Evolutionary conservation across 345 rosid genomes (phyloP), one percentile per base, ranked within the genome.

Genomic region (Brassica carinata): DNA sequence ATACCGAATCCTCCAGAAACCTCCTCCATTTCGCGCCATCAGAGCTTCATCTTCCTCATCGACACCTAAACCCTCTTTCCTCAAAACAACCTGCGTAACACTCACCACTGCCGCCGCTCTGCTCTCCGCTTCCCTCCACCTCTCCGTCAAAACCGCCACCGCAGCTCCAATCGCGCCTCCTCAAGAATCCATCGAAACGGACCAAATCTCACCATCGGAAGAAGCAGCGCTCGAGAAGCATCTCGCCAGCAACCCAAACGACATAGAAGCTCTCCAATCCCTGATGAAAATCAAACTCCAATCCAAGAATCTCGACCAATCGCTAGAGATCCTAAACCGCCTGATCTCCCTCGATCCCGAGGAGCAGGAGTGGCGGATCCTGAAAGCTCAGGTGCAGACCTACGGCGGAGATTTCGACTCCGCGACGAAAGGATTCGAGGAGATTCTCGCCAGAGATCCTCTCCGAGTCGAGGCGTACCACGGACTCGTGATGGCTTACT

Each of bases 231-330:
- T 90, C 1, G 90, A 92, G 57, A 86, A 89, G 77, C 84, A 82
- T 10, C 72, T 90, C 69, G 45, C 30, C 23, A 85, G 4, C 63
- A 5, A 79, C 67, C 90, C 94, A 4, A 45, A 78, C 53, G 95
- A 91, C 73, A 30, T 80, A 15, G 90, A 90, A 43, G 84, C 88
- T 13, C 86, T 92, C 8, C 85, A 88, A 45, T 80, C 95, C 1
- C 81, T 90, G 11, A 90, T 92, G 94, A 97, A 87, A 83, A 83
- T 83, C 30, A 89, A 81, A 78, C 84, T 94, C 87, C 84, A 90
- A 69, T 43, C 85, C 14, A 83, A 85, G 48, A 90, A 92, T 64
- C 85, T 91, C 61, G 82, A 51, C 0, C 89, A 87, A 5, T 91
- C 95, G 10, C 64, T 90, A 8, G 86, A 86, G 61, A 85, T 87